A percentile compares a stretch with the other conserved stretches of the same genome.
phyloP scores from a whole-genome alignment of 2,329 filamentous ascomycete genomes.

The Dissoconium aciculare region DNA sequence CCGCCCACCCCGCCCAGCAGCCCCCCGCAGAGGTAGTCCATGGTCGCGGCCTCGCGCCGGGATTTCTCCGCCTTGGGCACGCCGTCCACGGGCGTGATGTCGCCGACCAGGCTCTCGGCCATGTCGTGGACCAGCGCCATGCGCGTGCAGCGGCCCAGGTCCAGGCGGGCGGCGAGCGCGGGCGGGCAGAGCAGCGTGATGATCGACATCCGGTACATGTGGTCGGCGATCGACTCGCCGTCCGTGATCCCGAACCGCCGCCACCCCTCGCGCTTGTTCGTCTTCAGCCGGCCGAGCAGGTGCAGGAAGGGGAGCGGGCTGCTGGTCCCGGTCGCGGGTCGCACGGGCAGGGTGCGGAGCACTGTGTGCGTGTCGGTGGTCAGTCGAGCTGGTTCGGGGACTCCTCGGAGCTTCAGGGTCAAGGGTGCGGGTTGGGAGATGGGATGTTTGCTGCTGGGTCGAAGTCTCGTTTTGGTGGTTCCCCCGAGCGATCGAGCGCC shows the following conservation, averaged over 20 bases:
- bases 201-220: constrained; percentile 99
- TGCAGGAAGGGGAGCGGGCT: constrained; percentile 90
- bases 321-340: constrained; percentile 43
- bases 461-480: too few species aligned
- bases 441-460: too few species aligned
- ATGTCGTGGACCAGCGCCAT: constrained; percentile 98
- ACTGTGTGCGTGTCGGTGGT: constrained; percentile 30
- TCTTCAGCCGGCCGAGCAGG: constrained; percentile 84
- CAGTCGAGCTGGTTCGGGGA: constrained; percentile 4
- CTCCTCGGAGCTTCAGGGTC: too few species aligned
- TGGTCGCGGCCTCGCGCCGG: constrained; percentile 70
- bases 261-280: constrained; percentile 93
- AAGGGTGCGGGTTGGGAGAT: too few species aligned
- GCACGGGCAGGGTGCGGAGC: constrained; percentile 46
- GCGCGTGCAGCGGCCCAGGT: constrained; percentile 72
- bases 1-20: constrained; percentile 62
- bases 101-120: constrained; percentile 86
- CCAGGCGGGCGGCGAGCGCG: constrained; percentile 52
- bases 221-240: constrained; percentile 87
- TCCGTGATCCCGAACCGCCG: constrained; percentile 61
- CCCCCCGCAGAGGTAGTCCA: constrained; percentile 70
- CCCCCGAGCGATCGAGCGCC: too few species aligned
- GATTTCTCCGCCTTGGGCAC: constrained; percentile 79
- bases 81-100: constrained; percentile 86
- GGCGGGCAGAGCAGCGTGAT: constrained; percentile 85